These are phyloP conservation scores for Sporothrix protearum DNA, from an alignment of 2,329 filamentous ascomycete species.

Conservation along the genomic window DNA sequence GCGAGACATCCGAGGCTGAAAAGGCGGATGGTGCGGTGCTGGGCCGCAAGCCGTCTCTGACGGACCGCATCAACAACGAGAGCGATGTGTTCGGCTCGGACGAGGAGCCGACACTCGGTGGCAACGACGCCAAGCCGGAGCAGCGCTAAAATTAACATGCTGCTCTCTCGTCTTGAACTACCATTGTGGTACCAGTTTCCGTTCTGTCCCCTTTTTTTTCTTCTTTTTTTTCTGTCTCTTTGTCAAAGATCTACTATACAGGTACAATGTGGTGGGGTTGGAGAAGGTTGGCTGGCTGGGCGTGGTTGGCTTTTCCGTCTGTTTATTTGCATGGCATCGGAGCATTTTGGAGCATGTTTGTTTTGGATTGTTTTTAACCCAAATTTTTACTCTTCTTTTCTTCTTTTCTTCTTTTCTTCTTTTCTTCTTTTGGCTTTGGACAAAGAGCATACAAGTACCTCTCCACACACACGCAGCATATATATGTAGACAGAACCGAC, in stretches of 20 bases:
- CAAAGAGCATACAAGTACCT: not conserved
- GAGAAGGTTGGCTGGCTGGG: not conserved
- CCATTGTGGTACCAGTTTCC: constrained; percentile 35
- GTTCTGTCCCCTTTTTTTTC: too few relatives aligned
- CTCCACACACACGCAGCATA: not conserved
- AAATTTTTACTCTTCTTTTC: not conserved
- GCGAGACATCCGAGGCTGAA: not conserved
- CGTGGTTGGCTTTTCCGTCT: not conserved
- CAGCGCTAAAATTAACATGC: not conserved
- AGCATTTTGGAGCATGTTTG: not conserved
- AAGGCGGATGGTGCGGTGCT: not conserved
- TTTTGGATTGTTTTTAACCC: not conserved
- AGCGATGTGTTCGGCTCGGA: constrained; percentile 29
- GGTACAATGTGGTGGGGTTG: not conserved
- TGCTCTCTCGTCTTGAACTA: not conserved
- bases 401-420: not conserved
- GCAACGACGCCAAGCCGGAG: not conserved
- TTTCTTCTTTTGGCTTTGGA: not conserved
- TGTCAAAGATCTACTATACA: not conserved
- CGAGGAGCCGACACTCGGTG: constrained; percentile 2
- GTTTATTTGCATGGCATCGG: not conserved
- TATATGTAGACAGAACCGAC: constrained; percentile 2
- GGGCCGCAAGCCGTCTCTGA: constrained; percentile 16
- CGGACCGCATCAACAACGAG: constrained; percentile 30
- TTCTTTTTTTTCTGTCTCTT: not conserved